Percentiles rank a stretch among this genome's conserved stretches.
Conservation (phyloP, 2,329 filamentous ascomycete species). For the Verticillium tricorpus region DNA sequence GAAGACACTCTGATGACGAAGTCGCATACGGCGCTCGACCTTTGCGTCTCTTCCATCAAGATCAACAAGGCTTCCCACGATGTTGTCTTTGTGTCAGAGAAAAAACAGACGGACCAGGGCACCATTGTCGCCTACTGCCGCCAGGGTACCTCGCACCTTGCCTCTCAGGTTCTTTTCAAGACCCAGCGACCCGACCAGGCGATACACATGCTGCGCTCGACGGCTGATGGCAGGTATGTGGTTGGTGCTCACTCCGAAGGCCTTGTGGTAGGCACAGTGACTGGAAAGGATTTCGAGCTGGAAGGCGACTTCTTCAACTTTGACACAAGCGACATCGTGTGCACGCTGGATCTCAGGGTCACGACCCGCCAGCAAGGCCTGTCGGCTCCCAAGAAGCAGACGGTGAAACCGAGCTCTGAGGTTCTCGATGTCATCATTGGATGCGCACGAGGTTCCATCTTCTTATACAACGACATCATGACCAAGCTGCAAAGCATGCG, state of each 20-base stretch:
- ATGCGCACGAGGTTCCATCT: slow-evolving; percentile 69
- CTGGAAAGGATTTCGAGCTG: slow-evolving; percentile 31
- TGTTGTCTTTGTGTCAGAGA: slow-evolving; percentile 26
- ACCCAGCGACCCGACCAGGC: slow-evolving; percentile 29
- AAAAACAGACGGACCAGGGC: slow-evolving; percentile 5
- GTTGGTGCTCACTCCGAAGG: slow-evolving; percentile 33
- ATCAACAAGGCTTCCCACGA: slow-evolving; percentile 33
- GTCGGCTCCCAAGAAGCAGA: slow-evolving; percentile 17
- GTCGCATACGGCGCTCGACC: slow-evolving; percentile 39
- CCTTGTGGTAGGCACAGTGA: slow-evolving; percentile 56
- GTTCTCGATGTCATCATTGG: slow-evolving; percentile 75
- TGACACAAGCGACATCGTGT: slow-evolving; percentile 59
- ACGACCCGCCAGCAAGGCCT: slow-evolving; percentile 19
- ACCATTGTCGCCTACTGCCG: slow-evolving; percentile 43
- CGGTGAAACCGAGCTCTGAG: slow-evolving; percentile 13
- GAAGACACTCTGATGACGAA: slow-evolving; percentile 36
- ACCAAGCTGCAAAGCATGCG: slow-evolving; percentile 44
- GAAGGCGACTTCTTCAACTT: slow-evolving; percentile 55
- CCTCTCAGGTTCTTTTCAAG: slow-evolving; percentile 30
- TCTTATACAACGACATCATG: slow-evolving; percentile 75
- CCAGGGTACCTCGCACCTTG: slow-evolving; percentile 19
- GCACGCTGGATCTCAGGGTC: slow-evolving; percentile 60
- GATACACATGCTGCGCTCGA: slow-evolving; percentile 39
- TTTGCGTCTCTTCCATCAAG: slow-evolving; percentile 36
- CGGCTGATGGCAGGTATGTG: slow-evolving; percentile 53